phyloP scores from a whole-genome alignment of 257 asterid species.

The Solanum sejunctum region DNA sequence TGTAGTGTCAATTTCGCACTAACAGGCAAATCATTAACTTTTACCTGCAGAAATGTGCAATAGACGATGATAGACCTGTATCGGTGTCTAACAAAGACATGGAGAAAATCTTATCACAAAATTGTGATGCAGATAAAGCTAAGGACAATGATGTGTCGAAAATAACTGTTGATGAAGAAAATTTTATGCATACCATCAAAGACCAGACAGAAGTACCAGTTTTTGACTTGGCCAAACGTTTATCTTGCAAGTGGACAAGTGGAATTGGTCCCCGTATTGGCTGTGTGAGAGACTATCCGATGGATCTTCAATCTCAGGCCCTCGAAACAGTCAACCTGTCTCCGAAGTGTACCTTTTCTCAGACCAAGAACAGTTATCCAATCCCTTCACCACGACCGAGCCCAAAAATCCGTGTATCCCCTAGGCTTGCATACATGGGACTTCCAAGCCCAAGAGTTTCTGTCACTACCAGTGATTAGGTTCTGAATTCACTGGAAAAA shows the following conservation, averaged over 20 bases:
- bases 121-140: not conserved
- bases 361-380: constrained; percentile 13
- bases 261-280: constrained; percentile 69
- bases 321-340: constrained; percentile 52
- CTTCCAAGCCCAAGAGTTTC: constrained; percentile 37
- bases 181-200: not conserved
- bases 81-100: not conserved
- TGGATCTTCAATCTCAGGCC: constrained; percentile 51
- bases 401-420: constrained; percentile 41
- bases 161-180: not conserved
- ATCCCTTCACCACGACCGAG: constrained; percentile 59
- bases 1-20: not conserved
- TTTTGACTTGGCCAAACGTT: constrained; percentile 25
- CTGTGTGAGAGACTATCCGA: constrained; percentile 58
- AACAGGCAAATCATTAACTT: not conserved
- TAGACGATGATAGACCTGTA: constrained; percentile 30
- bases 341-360: constrained; percentile 13
- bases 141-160: not conserved
- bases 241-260: constrained; percentile 52
- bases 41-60: constrained; percentile 30
- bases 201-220: constrained; percentile 13
- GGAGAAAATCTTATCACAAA: not conserved
- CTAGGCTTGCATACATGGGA: constrained; percentile 44
- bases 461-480: not conserved
- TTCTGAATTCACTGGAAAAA: not conserved